Evolutionary conservation across 192 early-diverging fungal species (phyloP), one percentile per base, ranked within the genome.

Genomic region (Pilaira anomala): DNA sequence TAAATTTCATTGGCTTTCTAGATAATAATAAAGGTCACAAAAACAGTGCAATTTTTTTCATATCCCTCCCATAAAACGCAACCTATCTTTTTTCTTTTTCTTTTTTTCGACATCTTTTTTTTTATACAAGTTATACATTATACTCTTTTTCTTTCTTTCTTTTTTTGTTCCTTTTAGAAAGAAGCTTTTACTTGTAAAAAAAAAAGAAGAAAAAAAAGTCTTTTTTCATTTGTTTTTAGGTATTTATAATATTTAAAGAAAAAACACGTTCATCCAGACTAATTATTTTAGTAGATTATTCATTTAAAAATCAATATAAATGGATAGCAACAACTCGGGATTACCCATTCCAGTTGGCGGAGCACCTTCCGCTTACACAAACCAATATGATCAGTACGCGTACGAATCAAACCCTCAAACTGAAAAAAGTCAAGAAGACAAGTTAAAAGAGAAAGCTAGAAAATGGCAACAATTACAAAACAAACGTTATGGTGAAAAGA

Each of bases 381-480:
- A 13, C 19, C 33, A 50, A 22, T 65, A 65, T 18, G 41, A 48
- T 40, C 53, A 65, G 18, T 65, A 65, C 44, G 63, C 63, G 41
- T 65, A 65, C 28, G 63, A 65, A 42, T 13, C 58, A 48, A 60
- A 48, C 29, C 52, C 51, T 13, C 39, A 56, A 8, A 30, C 52
- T 46, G 52, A 46, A 22, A 65, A 56, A 44, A 56, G n/a, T 13
- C 42, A 65, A 19, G 83, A 83, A 36, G 83, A 84, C n/a, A 86
- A 85, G 62, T 72, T 94, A 24, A 73, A 79, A 28, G 92, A 90
- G 26, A 97, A 97, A 66, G 87, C 93, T 28, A 76, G 83, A 46
- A 95, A 92, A 69, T 99, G 97, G 97, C 85, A 88, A 62, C 88
- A 91, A 74, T 77, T 95, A 60, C 93, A 95, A 74, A 71, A 87